phyloP scores from a whole-genome alignment of 2,329 filamentous ascomycete genomes.

The Aureobasidium sp. region DNA sequence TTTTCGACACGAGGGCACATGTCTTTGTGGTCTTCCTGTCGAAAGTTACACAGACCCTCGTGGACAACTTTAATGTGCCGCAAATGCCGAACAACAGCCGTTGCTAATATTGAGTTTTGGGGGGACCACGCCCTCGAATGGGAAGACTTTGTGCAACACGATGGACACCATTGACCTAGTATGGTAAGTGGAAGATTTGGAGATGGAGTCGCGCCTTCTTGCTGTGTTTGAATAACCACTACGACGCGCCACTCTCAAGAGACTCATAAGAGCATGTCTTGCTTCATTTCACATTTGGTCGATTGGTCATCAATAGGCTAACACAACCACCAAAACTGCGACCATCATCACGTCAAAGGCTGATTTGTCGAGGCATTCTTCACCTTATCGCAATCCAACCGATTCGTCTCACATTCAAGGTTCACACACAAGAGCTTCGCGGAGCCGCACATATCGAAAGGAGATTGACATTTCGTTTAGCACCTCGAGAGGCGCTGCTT shows the following conservation, averaged over 20 bases:
- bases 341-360: neutral
- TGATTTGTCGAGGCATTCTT: neutral
- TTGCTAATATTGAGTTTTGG: neutral
- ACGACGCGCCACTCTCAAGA: neutral
- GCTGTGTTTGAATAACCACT: too few relatives aligned
- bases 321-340: neutral
- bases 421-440: neutral
- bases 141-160: neutral
- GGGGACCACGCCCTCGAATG: neutral
- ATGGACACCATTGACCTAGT: neutral
- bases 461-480: neutral
- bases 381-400: neutral
- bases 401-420: neutral
- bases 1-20: neutral
- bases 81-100: neutral
- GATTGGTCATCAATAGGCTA: neutral
- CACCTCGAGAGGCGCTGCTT: neutral
- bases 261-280: neutral
- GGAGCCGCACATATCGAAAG: too few relatives aligned
- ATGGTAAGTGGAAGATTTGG: neutral
- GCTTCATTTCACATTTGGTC: neutral
- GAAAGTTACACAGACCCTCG: neutral
- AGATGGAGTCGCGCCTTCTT: neutral
- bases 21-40: neutral
- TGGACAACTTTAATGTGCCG: neutral